A percentile compares a stretch with the other conserved stretches of the same genome.
Evolutionary conservation across 495 filamentous ascomycete species (phyloP).

Genomic region (Elaphomyces granulatus): DNA sequence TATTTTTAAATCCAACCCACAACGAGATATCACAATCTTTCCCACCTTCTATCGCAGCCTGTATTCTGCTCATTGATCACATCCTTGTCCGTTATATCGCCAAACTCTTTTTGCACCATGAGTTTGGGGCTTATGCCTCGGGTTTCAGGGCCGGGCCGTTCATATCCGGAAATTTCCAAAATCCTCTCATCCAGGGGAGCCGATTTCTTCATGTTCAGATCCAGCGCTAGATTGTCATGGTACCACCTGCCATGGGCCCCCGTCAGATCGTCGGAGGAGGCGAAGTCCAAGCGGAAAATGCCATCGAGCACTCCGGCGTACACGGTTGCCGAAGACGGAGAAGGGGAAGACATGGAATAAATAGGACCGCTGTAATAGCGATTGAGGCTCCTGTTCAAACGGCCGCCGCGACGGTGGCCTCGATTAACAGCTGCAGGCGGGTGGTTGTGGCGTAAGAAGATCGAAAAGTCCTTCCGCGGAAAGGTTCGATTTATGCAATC

Average conservation of each 20-base stretch:
- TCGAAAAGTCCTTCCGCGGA: slow-evolving; percentile 24
- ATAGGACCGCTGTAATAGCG: slow-evolving; percentile 32
- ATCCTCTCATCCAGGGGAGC: slow-evolving; percentile 1
- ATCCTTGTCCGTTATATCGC: slow-evolving; percentile 6
- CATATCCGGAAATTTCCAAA: slow-evolving; percentile 27
- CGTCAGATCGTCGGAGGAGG: slow-evolving; percentile 30
- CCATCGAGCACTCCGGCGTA: slow-evolving; percentile 42
- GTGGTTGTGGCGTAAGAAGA: slow-evolving; percentile 23
- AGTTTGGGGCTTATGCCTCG: slow-evolving; percentile 22
- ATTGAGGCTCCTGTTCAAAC: too few species aligned
- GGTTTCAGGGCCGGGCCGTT: slow-evolving; percentile 22
- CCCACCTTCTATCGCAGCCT: slow-evolving; percentile 6
- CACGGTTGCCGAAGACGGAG: slow-evolving; percentile 37
- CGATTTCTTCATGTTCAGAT: slow-evolving; percentile 5
- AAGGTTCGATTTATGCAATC: too few species aligned
- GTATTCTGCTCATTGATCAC: slow-evolving; percentile 7
- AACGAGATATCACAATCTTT: too few species aligned
- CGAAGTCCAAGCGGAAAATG: slow-evolving; percentile 40
- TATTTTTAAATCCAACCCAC: too few species aligned
- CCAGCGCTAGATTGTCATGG: slow-evolving; percentile 16
- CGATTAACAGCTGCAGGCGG: slow-evolving; percentile 3
- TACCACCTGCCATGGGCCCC: slow-evolving; percentile 22
- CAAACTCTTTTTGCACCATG: slow-evolving; percentile 23
- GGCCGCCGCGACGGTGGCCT: too few species aligned
- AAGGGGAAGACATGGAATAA: slow-evolving; percentile 45